Evolutionary conservation across 2,329 filamentous ascomycete genomes (phyloP).

Genomic region (Davidsoniella eucalypti): DNA sequence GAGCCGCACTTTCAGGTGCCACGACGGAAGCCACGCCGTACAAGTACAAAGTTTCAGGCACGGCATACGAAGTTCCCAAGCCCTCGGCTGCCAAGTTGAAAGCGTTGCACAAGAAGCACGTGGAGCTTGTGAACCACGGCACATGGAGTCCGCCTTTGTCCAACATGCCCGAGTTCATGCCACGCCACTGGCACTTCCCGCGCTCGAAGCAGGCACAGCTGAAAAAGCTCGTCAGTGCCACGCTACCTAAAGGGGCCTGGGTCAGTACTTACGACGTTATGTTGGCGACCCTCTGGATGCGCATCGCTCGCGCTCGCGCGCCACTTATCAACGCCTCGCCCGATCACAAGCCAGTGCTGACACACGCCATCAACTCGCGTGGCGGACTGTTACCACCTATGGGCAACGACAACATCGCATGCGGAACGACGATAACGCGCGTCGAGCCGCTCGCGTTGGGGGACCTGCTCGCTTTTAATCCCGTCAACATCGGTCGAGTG

Average conservation of each 20-base stretch:
- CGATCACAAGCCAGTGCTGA: not conserved
- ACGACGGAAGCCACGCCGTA: not conserved
- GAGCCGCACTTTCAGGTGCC: not conserved
- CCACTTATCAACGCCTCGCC: not conserved
- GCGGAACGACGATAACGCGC: constrained; percentile 2
- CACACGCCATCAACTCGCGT: constrained; percentile 5
- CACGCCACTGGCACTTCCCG: constrained; percentile 4
- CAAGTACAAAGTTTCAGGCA: constrained; percentile 3
- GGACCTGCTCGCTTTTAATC: not conserved
- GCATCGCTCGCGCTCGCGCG: constrained; percentile 1
- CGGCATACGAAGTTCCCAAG: constrained; percentile 5
- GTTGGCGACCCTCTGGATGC: not conserved
- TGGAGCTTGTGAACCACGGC: not conserved
- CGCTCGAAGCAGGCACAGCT: not conserved
- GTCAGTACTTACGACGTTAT: constrained; percentile 4
- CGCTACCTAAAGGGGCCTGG: constrained; percentile 1
- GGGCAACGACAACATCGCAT: constrained; percentile 3
- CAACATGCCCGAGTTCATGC: constrained; percentile 2
- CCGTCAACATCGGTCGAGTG: not conserved
- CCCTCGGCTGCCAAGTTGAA: not conserved
- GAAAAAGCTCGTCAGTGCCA: not conserved
- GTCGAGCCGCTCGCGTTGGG: not conserved
- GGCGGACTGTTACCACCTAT: constrained; percentile 4
- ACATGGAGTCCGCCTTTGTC: not conserved
- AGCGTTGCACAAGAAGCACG: not conserved